Conservation (phyloP, 371 early-diverging fungal genomes). For the Syncephalastrum sp. region DNA sequence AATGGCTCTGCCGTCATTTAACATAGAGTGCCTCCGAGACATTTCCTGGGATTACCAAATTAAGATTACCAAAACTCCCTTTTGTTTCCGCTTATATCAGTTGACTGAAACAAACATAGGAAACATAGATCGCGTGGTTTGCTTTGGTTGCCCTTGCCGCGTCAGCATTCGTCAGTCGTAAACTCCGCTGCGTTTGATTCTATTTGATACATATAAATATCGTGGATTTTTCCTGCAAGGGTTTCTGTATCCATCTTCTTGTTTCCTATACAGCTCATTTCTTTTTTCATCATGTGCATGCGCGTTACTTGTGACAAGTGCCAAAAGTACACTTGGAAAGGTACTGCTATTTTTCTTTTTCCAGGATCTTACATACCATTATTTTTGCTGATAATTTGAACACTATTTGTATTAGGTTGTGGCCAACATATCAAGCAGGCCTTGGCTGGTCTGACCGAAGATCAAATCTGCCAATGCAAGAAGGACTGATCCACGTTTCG, state of each 20-base stretch:
- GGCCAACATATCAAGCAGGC: constrained; percentile 29
- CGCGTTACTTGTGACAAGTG: constrained; percentile 24
- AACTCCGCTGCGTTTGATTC: constrained; percentile 8
- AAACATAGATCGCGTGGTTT: too few relatives aligned
- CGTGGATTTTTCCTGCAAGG: too few relatives aligned
- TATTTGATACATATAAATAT: not conserved
- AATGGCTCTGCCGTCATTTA: too few relatives aligned
- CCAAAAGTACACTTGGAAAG: constrained; percentile 28
- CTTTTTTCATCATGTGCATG: constrained; percentile 19
- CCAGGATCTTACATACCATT: not conserved
- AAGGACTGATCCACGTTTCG: not conserved
- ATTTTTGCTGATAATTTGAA: not conserved
- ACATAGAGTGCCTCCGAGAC: too few relatives aligned
- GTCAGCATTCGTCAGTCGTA: constrained; percentile 15
- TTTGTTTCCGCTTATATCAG: too few relatives aligned
- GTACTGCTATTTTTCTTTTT: constrained; percentile 10
- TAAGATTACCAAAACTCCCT: too few relatives aligned
- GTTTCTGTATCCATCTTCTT: not conserved
- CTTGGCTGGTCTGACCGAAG: constrained; percentile 25
- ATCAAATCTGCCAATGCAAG: constrained; percentile 28
- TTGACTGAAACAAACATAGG: too few relatives aligned
- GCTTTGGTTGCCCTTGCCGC: constrained; percentile 8
- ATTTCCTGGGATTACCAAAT: too few relatives aligned
- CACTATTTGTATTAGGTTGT: constrained; percentile 16
- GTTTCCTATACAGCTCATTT: not conserved